Percentiles rank a stretch among this genome's conserved stretches.
These are phyloP conservation scores for Ehretia macrophylla DNA, from an alignment of 257 asterid species.

Conservation along the genomic window DNA sequence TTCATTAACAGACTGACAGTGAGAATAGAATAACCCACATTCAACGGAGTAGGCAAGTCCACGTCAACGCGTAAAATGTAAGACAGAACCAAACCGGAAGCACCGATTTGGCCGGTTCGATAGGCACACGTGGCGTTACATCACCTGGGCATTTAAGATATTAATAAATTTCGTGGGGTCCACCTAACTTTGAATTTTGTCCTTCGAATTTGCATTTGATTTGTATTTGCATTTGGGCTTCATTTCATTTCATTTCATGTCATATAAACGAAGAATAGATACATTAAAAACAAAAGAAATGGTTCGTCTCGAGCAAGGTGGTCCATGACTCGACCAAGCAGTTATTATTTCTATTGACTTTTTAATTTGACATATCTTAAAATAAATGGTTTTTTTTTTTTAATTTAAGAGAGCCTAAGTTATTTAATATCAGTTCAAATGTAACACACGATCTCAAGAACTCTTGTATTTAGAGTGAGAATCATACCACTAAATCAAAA, in stretches of 20 bases:
- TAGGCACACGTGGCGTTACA: conserved; percentile 15
- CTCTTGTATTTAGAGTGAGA: too few species aligned
- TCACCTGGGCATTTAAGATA: neutral
- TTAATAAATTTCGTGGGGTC: neutral
- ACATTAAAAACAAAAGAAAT: too few species aligned
- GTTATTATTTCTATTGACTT: too few species aligned
- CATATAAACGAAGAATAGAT: too few species aligned
- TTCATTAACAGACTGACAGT: neutral
- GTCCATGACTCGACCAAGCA: neutral
- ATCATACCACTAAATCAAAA: too few species aligned
- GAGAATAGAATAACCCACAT: neutral
- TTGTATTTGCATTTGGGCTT: conserved; percentile 12
- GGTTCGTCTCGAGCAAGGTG: neutral
- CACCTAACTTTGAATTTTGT: conserved; percentile 4
- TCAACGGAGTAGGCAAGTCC: neutral
- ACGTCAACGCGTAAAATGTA: conserved; percentile 8
- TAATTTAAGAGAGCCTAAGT: too few species aligned
- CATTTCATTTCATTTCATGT: conserved; percentile 14
- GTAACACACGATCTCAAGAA: too few species aligned
- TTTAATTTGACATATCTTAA: too few species aligned
- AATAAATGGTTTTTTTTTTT: too few species aligned
- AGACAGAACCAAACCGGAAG: conserved; percentile 1
- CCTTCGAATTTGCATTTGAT: conserved; percentile 15
- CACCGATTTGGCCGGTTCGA: conserved; percentile 2
- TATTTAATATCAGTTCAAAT: too few species aligned